These are phyloP conservation scores for Abrus pulchellus DNA, from an alignment of 306 rosid species.

Conservation along the genomic window DNA sequence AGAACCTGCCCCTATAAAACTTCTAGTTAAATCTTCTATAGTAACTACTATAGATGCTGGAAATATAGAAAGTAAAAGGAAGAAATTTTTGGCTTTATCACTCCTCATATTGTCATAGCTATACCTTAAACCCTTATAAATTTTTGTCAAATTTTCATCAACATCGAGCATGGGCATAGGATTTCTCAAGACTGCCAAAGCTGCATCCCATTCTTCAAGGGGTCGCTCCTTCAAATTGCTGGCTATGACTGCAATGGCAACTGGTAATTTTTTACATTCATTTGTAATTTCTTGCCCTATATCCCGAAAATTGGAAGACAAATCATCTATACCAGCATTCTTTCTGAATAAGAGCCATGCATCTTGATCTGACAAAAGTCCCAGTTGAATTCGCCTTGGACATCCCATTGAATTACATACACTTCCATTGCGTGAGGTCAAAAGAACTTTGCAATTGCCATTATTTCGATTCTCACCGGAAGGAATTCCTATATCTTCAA, in stretches of 20 bases:
- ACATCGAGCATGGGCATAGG: too few relatives aligned
- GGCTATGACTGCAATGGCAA: constrained; percentile 27
- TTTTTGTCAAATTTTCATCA: neutral
- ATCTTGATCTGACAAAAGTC: too few relatives aligned
- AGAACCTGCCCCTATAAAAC: neutral
- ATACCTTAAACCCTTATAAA: constrained; percentile 1
- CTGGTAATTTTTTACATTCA: constrained; percentile 40
- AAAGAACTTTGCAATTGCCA: too few relatives aligned
- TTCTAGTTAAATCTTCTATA: neutral
- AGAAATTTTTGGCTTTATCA: neutral
- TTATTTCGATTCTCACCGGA: too few relatives aligned
- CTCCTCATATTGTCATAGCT: constrained; percentile 31
- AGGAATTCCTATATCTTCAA: too few relatives aligned
- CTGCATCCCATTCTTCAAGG: neutral
- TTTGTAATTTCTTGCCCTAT: neutral
- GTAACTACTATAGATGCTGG: constrained; percentile 16
- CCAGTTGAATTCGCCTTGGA: too few relatives aligned
- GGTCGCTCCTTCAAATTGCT: neutral
- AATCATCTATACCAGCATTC: neutral
- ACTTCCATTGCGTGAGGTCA: too few relatives aligned
- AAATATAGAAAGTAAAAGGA: constrained; percentile 34
- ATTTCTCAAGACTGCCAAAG: neutral
- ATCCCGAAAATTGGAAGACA: neutral
- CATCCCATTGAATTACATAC: too few relatives aligned
- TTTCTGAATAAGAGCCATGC: neutral